Conservation (phyloP, 164 flowering plant genomes). For the Liquidambar formosana region DNA sequence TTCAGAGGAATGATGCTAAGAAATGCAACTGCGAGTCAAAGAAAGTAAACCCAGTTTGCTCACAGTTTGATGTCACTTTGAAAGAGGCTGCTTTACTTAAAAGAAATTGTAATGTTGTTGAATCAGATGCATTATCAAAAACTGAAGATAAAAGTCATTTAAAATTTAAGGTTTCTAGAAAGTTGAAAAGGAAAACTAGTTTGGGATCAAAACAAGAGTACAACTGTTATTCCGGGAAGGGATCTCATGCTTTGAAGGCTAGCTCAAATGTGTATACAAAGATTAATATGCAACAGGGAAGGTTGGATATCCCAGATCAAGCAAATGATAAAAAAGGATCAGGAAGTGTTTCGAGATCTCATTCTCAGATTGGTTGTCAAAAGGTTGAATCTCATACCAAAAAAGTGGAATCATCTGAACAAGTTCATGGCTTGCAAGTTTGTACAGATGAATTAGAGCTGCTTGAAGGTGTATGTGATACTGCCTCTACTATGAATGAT, state of each 20-base stretch:
- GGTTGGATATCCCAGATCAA: conserved; percentile 13
- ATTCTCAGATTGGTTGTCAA: conserved; percentile 9
- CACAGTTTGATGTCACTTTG: conserved; percentile 18
- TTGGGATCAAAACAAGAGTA: conserved; percentile 26
- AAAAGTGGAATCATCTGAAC: conserved; percentile 20
- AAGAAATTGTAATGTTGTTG: conserved; percentile 19
- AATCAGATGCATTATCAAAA: conserved; percentile 11
- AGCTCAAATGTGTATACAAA: conserved; percentile 19
- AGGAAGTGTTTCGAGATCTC: conserved; percentile 16
- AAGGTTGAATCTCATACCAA: conserved; percentile 8
- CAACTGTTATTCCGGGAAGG: conserved; percentile 25
- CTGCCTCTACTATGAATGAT: conserved; percentile 8
- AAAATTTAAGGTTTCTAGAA: conserved; percentile 26
- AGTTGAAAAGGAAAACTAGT: conserved; percentile 24
- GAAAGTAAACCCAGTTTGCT: conserved; percentile 16
- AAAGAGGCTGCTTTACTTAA: conserved; percentile 26
- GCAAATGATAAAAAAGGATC: conserved; percentile 14
- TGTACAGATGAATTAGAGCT: conserved; percentile 16
- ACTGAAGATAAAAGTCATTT: conserved; percentile 25
- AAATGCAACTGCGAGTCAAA: conserved; percentile 25
- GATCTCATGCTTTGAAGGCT: conserved; percentile 21
- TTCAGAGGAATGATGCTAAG: conserved; percentile 28
- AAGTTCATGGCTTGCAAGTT: conserved; percentile 20
- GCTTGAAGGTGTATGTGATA: conserved; percentile 5
- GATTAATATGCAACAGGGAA: conserved; percentile 18